Base-by-base conservation (phyloP, 495 filamentous ascomycete species). In the Penicillium longicatenatum region DNA sequence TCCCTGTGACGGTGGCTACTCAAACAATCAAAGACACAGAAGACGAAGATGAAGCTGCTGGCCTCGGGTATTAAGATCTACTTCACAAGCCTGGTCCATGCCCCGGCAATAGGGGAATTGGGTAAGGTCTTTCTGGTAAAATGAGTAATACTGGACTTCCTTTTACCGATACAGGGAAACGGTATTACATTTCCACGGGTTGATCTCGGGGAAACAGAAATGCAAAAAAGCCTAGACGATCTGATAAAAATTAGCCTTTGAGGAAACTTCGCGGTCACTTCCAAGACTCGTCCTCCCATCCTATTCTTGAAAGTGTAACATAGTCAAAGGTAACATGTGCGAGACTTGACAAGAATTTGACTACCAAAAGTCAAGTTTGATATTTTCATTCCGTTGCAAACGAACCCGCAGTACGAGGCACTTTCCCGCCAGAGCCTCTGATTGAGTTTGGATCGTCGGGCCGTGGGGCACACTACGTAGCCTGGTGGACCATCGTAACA, bases 221-320 rank as follows among this genome's bases (percentile, higher is more conserved):
- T 10, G 6, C 21, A 17, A n/a, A 45, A 45, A 51, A 48, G 41
- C 35, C 19, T 52, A 52, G 49, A 52, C 52, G 20, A 58, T 58
- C 55, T 58, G 55, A 58, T 54, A 33, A 46, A 30, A 19, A 35
- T 30, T 35, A 58, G 47, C 48, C 52, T 41, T 51, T 35, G 31
- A 58, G 3, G 31, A 14, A 10, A 35, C 10, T 11, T 26, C 26
- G 26, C 26, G 4, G 1, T 50, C 19, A 37, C n/a, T 29, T 16
- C 48, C 48, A 35, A n/a, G 31, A 35, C 31, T 35, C 26, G 26
- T 4, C 26, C 26, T 26, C 26, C 26, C 7, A 4, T 26, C 7
- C 26, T 6, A 26, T 35, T 12, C 12, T 35, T 35, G 1, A 2
- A 35, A 35, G 31, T 35, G 1, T 3, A 35, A 14, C 31, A 10